Evolutionary conservation across 495 filamentous ascomycete species (phyloP), one percentile per base, ranked within the genome.

Genomic region (Penicillium salamii): DNA sequence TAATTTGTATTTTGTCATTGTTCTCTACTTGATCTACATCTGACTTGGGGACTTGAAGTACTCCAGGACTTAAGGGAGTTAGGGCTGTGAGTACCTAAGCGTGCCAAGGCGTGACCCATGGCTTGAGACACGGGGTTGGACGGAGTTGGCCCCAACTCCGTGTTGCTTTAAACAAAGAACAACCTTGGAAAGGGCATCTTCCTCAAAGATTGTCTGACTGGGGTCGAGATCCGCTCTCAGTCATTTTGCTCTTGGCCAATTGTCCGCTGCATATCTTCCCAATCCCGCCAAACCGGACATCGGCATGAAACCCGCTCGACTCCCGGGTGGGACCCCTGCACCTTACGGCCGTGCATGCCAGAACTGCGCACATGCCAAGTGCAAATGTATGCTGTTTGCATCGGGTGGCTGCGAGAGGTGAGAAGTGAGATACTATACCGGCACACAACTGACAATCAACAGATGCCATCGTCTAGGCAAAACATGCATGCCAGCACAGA

Each of bases 291-390:
- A 32, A 52, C 31, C 48, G 48, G 55, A 55, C 34, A 52, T 47
- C 48, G 50, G 50, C 34, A 58, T 58, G 58, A 42, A 57, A 18
- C 36, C 48, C 33, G 51, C 32, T 20, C 44, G 49, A 39, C 17
- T 45, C 32, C 44, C 38, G 28, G 38, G 50, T 49, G 59, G 58
- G 31, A 55, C 53, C 23, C 59, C 62, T 42, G 65, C 65, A 24
- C 62, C 62, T 0, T 68, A 68, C 50, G 78, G 78, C 14, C 68
- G 76, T 21, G 78, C 80, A 8, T 84, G 80, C 52, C 63, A 69
- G 40, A 79, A 78, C 46, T 84, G 80, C 53, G 73, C 72, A 15
- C 71, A 70, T 11, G 73, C 78, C 20, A 84, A 82, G 55, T 80
- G 78, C 55, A 77, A 77, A 53, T 83, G 80, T 52, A 72, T 81